Conservation (phyloP, 306 rosid genomes). For the Lathyrus tuberosus region DNA sequence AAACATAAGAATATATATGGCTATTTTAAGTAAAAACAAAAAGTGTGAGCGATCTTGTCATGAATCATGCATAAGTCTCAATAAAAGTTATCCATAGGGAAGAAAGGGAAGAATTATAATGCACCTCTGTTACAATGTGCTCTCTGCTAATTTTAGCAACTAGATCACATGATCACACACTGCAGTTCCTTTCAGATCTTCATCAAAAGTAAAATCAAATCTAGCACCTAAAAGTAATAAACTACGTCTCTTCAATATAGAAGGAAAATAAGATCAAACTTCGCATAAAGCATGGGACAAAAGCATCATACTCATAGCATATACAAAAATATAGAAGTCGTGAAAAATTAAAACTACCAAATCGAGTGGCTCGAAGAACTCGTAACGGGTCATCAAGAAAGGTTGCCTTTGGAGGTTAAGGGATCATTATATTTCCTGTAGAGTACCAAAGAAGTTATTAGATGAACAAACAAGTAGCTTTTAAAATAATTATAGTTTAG, state of each 20-base stretch:
- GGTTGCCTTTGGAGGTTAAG: conserved; percentile 78
- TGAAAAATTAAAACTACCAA: conserved; percentile 53
- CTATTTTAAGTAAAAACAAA: no score
- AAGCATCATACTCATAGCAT: conserved; percentile 1
- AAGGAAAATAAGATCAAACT: conserved; percentile 20
- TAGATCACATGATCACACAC: conserved; percentile 75
- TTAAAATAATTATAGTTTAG: conserved; percentile 25
- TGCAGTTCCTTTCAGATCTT: conserved; percentile 84
- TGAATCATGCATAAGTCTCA: no score
- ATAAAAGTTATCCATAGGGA: neutral
- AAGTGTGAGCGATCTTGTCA: no score
- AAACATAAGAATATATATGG: no score
- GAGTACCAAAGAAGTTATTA: conserved; percentile 28
- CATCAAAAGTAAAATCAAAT: conserved; percentile 73
- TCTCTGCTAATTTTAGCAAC: conserved; percentile 87
- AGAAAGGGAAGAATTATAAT: conserved; percentile 31
- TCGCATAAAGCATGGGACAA: conserved; percentile 4
- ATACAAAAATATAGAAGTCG: neutral
- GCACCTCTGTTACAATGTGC: conserved; percentile 82
- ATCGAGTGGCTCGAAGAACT: conserved; percentile 93
- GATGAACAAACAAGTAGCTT: conserved; percentile 24
- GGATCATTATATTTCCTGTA: conserved; percentile 88
- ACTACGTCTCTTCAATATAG: conserved; percentile 21
- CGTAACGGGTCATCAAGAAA: conserved; percentile 93
- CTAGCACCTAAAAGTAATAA: conserved; percentile 71